Base-by-base conservation (phyloP, 768 basidiomycete species). In the Naganishia onofrii region DNA sequence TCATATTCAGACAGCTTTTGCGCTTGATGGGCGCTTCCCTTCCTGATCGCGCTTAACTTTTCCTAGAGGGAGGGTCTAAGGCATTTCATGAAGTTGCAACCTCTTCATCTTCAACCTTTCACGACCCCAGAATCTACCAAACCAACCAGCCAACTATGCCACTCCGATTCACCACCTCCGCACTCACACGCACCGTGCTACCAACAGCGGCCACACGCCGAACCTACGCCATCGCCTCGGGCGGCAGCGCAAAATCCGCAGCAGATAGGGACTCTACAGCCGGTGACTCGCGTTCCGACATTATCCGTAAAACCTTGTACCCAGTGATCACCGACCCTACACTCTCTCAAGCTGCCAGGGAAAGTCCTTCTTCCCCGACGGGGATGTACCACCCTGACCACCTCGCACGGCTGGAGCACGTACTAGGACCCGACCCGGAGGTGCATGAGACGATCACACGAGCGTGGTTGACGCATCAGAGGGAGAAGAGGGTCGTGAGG, bases 401-500 rank as follows among this genome's bases (percentile, higher is more conserved):
- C 28, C 87, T 85, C 46, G 85, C 84, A 64, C 89, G 90, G 8
- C 83, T 94, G 21, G 88, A 90, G 72, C 85, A 85, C 67, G 91
- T 66, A 8, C 46, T 56, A 15, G 46, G 46, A 38, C 38, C 38
- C 2, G 38, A 44, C 4, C 23, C 21, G 28, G 92, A 94, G 78
- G 92, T 90, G 0, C 93, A 94, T 81, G 86, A 91, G 71, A 94
- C 91, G 3, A 92, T 94, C 66, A 88, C 90, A 72, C 87, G 92
- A 44, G 92, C 93, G 6, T 94, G 91, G 90, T 83, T 88, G 60
- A 85, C 94, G 17, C 88, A 92, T 82, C 84, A 86, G 73, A 86
- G 92, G 42, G 89, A 90, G 76, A 70, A 88, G 51, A 86, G 92
- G 63, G 87, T 89, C 76, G 84, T 84, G 72, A 85, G 90, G 54